Base-by-base conservation (phyloP, 805 yeast genomes). In the Starmerella lactis-condensi region DNA sequence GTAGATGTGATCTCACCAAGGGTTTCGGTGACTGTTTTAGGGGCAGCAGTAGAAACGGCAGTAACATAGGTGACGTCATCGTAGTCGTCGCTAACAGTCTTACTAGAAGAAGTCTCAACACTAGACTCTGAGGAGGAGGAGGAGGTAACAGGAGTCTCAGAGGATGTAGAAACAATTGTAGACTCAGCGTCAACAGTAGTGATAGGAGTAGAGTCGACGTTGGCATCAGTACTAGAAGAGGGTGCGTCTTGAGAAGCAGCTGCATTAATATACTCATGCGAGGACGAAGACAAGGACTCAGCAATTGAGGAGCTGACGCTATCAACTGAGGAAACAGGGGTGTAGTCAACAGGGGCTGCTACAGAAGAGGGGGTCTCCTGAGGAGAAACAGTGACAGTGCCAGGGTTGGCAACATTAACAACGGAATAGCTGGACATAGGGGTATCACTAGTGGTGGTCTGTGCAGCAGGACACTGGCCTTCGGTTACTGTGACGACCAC, bases 401-500 rank as follows among this genome's bases (percentile, higher is more conserved):
- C 14, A 23, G 14, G n/a, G 29, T 29, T n/a, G 26, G 42, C 49
- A 14, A 45, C 45, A 24, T 45, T 41, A 6, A 45, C 50, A 7
- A 45, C 47, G 4, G 50, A 46, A 33, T 45, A 45, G 30, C 34
- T 28, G 7, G 34, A 26, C 27, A 32, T 24, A 6, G 24, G 6
- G 4, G 28, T 7, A 16, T 33, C 6, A 11, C 21, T 21, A 15
- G 31, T 13, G 4, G 31, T 12, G 8, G 30, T 16, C 14, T 32
- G 16, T 3, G 33, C 22, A 9, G 33, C 22, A 6, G 23, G 33
- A 23, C 47, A 44, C 23, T 22, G 18, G 22, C 36, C 41, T 3
- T 32, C 41, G 4, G 45, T 41, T 3, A 45, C 47, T 4, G 47
- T 42, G 11, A 45, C 45, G 8, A 34, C 24, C 5, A 40, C 39